Evolutionary conservation across 2,329 filamentous ascomycete genomes (phyloP), one percentile per base, ranked within the genome.

Genomic region (Sordariomycetes sp.): DNA sequence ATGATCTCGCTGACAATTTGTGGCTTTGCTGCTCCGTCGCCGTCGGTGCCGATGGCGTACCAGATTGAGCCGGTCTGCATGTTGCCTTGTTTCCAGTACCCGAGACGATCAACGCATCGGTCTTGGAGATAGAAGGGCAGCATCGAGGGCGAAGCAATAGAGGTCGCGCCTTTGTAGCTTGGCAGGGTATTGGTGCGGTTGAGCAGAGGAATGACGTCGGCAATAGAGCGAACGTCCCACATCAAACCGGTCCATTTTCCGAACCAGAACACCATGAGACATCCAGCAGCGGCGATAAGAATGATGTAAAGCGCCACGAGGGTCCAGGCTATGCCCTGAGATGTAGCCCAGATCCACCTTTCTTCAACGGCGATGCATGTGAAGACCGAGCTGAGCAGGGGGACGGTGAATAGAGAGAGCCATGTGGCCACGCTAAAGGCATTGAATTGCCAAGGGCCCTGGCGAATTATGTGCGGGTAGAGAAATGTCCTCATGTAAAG

Each of bases 201-300:
- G 18, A 94, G 68, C 9, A 95, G 66, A 2, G 81, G 75, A 28
- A 92, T 70, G 24, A 94, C 63, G 51, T 95, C 87, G 4, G 84
- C 88, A 7, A 95, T 63, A 17, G 80, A 90, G 30, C 81, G 70
- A 3, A 86, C 73, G 50, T 94, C 86, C 88, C 88, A 95, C 49
- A 82, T 72, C 41, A 94, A 63, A 1, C 87, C 87, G 0, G 86
- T 93, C 46, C 68, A 70, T 20, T 72, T 67, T 16, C 66, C 58
- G 35, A 70, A 61, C 60, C 88, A 85, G 42, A 75, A 81, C n/a
- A 75, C 42, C 41, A 80, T 60, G 8, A 88, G 53, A 12, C 53
- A 38, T 20, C 39, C 42, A 2, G 75, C 55, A 2, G 79, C 75
- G 6, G 73, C 44, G 3, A 81, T 48, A 30, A 90, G 59, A 4